Base-by-base conservation (phyloP, 2,329 filamentous ascomycete genomes). In the Alternaria dauci region DNA sequence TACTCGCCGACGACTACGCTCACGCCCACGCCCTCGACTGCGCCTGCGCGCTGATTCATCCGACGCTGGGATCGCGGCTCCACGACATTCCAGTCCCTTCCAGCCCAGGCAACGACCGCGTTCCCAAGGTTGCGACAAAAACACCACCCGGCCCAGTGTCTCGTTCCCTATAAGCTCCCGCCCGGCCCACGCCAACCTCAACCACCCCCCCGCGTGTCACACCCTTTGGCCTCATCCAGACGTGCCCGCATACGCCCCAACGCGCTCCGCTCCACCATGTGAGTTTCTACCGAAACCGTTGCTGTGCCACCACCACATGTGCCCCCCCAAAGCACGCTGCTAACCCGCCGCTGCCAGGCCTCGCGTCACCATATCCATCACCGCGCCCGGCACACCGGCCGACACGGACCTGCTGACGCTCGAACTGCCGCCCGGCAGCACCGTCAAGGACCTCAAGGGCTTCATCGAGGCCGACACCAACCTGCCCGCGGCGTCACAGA, bases 321-420 rank as follows among this genome's bases (percentile, higher is more conserved):
- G 63, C 51, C 11, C 9, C 28, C 28, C 59, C 66, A 65, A 55
- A 53, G 54, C 52, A 42, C 20, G 67, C 70, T 61, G 71, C 74
- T 76, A 71, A 77, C 67, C 63, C 41, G 47, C 61, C 65, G 63
- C 63, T 60, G 63, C 60, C 70, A 97, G 93, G 93, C 81, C 82
- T 60, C 91, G 89, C 80, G 90, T 96, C 81, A 95, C 93, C 53
- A 88, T 97, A 79, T 92, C 88, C 79, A 91, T 96, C 77, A 91
- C 91, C 76, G 90, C 91, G 67, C 88, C 90, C 66, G 88, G 91
- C 76, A 84, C 88, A 76, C 80, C 82, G 69, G 74, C 82, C 60
- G 90, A 93, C 76, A 87, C 89, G 66, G 91, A 93, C 74, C 86
- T 96, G 74, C 84, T 97, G 71, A 90, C 88, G 58, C 87, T 96